phyloP scores from a whole-genome alignment of 768 basidiomycete genomes.

The Trametes cinnabarina region DNA sequence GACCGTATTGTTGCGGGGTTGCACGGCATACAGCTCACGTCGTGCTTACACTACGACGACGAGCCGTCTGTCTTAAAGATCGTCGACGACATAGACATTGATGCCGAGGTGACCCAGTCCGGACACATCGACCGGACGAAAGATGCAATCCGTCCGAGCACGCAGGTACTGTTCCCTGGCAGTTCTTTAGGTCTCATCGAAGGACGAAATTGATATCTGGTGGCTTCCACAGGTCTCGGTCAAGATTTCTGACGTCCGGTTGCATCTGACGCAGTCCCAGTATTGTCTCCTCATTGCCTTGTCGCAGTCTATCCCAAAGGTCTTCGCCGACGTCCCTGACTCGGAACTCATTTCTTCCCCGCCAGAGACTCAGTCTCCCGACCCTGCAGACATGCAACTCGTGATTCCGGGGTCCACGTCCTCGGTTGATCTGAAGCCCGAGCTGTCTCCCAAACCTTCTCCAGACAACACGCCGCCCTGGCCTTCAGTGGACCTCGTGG shows the following conservation, averaged over 20 bases:
- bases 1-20: slow-evolving; percentile 75
- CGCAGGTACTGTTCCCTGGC: slow-evolving; percentile 50
- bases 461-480: slow-evolving; percentile 39
- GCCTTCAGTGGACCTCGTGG: slow-evolving; percentile 70
- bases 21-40: slow-evolving; percentile 79
- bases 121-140: slow-evolving; percentile 50
- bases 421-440: slow-evolving; percentile 52
- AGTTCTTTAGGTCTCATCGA: neutral
- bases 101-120: slow-evolving; percentile 64
- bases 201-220: neutral
- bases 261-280: slow-evolving; percentile 82
- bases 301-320: slow-evolving; percentile 64
- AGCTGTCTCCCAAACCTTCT: slow-evolving; percentile 41
- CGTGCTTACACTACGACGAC: slow-evolving; percentile 51
- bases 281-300: slow-evolving; percentile 70
- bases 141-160: slow-evolving; percentile 62
- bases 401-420: slow-evolving; percentile 16
- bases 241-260: slow-evolving; percentile 77
- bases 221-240: slow-evolving; percentile 53
- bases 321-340: slow-evolving; percentile 52
- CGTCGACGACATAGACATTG: slow-evolving; percentile 85
- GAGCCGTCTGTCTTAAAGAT: slow-evolving; percentile 68
- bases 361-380: neutral
- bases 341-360: slow-evolving; percentile 13
- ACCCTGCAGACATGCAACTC: slow-evolving; percentile 10